Percentiles rank a stretch among this genome's conserved stretches.
Evolutionary conservation across 331 rosid species (phyloP).

Genomic region (Quercus lobata): DNA sequence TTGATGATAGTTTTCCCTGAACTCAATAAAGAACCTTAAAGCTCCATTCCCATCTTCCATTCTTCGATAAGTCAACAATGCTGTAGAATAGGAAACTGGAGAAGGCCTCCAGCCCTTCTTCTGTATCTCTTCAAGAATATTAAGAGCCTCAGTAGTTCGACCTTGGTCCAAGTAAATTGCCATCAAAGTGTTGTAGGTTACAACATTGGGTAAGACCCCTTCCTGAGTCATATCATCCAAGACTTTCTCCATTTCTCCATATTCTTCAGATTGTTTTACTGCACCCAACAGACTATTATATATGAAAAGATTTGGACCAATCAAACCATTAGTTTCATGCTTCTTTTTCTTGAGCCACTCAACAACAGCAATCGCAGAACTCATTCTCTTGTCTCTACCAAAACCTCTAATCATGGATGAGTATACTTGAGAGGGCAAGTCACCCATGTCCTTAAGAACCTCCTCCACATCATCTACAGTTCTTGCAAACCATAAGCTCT

Average conservation of each 20-base stretch:
- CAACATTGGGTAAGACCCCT: constrained; percentile 61
- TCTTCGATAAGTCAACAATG: constrained; percentile 65
- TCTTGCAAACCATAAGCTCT: constrained; percentile 46
- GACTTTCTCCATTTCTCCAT: constrained; percentile 49
- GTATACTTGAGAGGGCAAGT: constrained; percentile 78
- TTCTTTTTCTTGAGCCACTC: constrained; percentile 80
- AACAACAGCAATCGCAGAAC: constrained; percentile 61
- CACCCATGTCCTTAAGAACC: constrained; percentile 64
- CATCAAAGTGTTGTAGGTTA: constrained; percentile 82
- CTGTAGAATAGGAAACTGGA: constrained; percentile 73
- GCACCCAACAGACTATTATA: constrained; percentile 81
- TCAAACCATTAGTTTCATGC: constrained; percentile 48
- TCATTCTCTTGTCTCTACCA: constrained; percentile 70
- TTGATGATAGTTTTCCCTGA: constrained; percentile 52
- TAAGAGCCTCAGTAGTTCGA: constrained; percentile 47
- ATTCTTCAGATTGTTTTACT: constrained; percentile 62
- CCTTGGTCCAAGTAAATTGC: constrained; percentile 72
- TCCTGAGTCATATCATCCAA: constrained; percentile 60
- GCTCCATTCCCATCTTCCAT: constrained; percentile 86
- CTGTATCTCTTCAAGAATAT: constrained; percentile 60
- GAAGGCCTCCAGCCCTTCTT: constrained; percentile 61
- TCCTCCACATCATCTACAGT: constrained; percentile 70
- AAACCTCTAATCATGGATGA: constrained; percentile 73
- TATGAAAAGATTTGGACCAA: constrained; percentile 68
- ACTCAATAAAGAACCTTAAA: constrained; percentile 55